These are phyloP conservation scores for Solanum etuberosum DNA, from an alignment of 257 asterid genomes.

Conservation along the genomic window DNA sequence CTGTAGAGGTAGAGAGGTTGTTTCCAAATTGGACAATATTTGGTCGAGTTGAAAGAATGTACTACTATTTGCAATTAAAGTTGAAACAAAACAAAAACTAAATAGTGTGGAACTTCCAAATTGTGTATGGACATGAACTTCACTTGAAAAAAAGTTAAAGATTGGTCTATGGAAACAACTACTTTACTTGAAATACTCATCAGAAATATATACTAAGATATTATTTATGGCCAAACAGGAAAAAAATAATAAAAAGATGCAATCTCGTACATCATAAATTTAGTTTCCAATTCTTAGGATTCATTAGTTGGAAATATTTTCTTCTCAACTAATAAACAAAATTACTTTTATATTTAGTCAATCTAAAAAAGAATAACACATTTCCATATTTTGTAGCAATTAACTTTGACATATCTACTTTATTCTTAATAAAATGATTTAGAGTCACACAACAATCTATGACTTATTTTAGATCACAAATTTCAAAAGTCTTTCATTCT, in stretches of 20 bases:
- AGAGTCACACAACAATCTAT: no score
- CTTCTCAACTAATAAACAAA: not conserved
- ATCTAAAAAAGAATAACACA: no score
- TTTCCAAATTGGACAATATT: not conserved
- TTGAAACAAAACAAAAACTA: not conserved
- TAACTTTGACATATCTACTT: no score
- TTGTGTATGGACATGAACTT: not conserved
- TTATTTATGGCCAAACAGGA: not conserved
- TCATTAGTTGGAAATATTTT: not conserved
- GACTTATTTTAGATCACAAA: no score
- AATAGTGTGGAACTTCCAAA: not conserved
- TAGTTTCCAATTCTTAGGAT: not conserved
- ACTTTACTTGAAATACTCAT: not conserved
- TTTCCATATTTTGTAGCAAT: no score
- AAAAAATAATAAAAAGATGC: not conserved
- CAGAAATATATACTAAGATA: not conserved
- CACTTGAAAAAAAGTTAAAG: not conserved
- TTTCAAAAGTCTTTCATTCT: accelerated
- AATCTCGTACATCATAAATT: not conserved
- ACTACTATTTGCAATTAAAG: not conserved
- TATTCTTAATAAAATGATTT: no score
- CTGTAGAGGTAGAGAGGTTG: not conserved
- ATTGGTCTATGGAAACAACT: no score
- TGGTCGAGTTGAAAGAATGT: not conserved
- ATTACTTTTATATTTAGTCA: no score